phyloP scores from a whole-genome alignment of 371 early-diverging fungal genomes.

The Circinella umbellata region DNA sequence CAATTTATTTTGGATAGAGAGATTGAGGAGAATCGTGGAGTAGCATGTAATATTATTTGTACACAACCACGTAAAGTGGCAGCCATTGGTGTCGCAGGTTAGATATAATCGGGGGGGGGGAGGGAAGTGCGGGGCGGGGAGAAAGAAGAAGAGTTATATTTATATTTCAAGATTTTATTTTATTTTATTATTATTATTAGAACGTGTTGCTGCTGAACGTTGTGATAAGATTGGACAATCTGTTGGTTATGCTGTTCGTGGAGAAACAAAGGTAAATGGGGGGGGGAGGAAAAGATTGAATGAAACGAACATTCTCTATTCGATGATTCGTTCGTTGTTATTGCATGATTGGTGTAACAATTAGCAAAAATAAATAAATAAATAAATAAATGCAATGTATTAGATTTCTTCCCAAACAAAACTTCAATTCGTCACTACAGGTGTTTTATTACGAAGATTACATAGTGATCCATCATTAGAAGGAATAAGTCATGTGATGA shows the following conservation, averaged over 20 bases:
- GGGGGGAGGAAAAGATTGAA: too few species aligned
- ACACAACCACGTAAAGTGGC: conserved; percentile 96
- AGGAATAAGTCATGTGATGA: conserved; percentile 72
- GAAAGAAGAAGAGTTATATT: too few species aligned
- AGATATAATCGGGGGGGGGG: too few species aligned
- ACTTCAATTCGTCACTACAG: conserved; percentile 86
- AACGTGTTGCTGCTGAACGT: conserved; percentile 78
- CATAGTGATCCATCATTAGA: conserved; percentile 71
- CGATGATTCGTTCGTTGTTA: not conserved
- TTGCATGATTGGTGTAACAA: conserved; percentile 10
- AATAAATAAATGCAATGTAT: too few species aligned
- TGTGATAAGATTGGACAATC: conserved; percentile 56
- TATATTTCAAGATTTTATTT: too few species aligned
- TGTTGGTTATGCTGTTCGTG: conserved; percentile 68
- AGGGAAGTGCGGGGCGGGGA: too few species aligned
- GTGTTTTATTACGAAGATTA: conserved; percentile 79
- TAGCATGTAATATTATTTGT: conserved; percentile 76
- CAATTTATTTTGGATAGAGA: conserved; percentile 86
- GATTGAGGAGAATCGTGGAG: conserved; percentile 55
- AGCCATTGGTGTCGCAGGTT: conserved; percentile 82
- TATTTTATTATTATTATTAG: conserved; percentile 19
- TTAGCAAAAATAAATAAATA: too few species aligned
- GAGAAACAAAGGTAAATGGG: conserved; percentile 53
- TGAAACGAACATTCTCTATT: too few species aligned
- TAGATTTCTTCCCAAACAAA: conserved; percentile 61